Base-by-base conservation (phyloP, 2,329 filamentous ascomycete genomes). In the Hymenoscyphus occultus region DNA sequence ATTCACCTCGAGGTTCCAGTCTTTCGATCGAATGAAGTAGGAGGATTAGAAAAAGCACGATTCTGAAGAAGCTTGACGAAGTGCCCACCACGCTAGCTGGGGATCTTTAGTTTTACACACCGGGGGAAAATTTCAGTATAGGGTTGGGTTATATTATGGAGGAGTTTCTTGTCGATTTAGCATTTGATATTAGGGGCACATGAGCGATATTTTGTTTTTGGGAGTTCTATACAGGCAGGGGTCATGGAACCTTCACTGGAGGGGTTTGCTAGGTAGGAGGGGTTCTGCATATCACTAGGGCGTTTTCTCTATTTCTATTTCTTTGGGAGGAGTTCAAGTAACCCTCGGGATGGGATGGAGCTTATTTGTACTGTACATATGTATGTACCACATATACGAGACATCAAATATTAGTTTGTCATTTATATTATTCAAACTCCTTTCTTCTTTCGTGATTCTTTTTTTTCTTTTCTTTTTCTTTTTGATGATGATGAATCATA, bases 1-100 rank as follows among this genome's bases (percentile, higher is more conserved):
- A 58, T 22, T 22, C 56, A 39, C 61, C 61, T 63, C 61, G 40
- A 63, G 39, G 35, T 59, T 59, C 61, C 60, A 28, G 60, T 62
- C 51, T 56, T 62, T 62, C 48, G 48, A 56, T 62, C 48, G 48
- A 56, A 31, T 35, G 56, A 51, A 51, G 12, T 16, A 22, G 32
- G 40, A 61, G 28, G 19, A 39, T 14, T 19, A 12, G 32, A 32
- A 13, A 31, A 32, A 60, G 10, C 10, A 22, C 19, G 60, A 35
- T 32, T 31, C 48, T 40, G 40, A 60, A 51, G 35, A 35, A 35
- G 9, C 56, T 57, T 48, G n/a, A 42, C 19, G 10, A 54, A 59
- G 59, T 60, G 59, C 59, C 59, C 59, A 60, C 59, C 59, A 60
- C 42, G 59, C 59, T 39, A 28, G 58, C n/a, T n/a, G n/a, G n/a